phyloP scores from a whole-genome alignment of 1,139 yeast genomes.

The Kodamaea derodonti region DNA sequence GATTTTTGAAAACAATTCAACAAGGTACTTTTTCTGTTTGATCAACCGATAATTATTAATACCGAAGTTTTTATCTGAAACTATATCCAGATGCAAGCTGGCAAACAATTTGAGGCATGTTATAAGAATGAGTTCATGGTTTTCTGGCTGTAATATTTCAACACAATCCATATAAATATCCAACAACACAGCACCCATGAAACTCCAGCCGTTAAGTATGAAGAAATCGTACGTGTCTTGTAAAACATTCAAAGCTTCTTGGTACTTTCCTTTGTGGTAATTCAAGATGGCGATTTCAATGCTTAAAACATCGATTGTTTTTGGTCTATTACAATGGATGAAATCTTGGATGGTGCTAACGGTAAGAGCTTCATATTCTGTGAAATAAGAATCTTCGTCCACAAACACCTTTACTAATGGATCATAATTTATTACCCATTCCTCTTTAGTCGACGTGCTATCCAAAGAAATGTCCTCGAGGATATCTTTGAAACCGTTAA shows the following conservation, averaged over 20 bases:
- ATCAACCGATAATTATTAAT: slow-evolving; percentile 28
- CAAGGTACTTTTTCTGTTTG: slow-evolving; percentile 19
- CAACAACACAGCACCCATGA: slow-evolving; percentile 61
- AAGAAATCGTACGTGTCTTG: slow-evolving; percentile 68
- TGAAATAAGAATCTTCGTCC: slow-evolving; percentile 17
- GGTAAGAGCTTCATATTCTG: slow-evolving; percentile 35
- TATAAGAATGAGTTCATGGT: slow-evolving; percentile 19
- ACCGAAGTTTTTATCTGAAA: slow-evolving; percentile 17
- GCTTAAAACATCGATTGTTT: slow-evolving; percentile 70
- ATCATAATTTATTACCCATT: slow-evolving; percentile 9
- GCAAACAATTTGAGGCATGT: slow-evolving; percentile 35
- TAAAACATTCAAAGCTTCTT: slow-evolving; percentile 58
- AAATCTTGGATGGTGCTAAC: slow-evolving; percentile 43
- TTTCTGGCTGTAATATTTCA: slow-evolving; percentile 32
- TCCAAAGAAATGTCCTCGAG: slow-evolving; percentile 18
- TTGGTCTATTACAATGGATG: slow-evolving; percentile 45
- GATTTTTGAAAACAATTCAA: slow-evolving; percentile 21
- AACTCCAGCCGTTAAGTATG: slow-evolving; percentile 67
- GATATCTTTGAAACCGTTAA: slow-evolving; percentile 34
- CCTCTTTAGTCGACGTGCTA: slow-evolving; percentile 5
- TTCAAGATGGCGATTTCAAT: slow-evolving; percentile 78
- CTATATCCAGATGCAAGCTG: slow-evolving; percentile 17
- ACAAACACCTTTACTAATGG: slow-evolving; percentile 15
- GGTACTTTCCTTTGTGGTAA: slow-evolving; percentile 54
- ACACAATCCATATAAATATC: slow-evolving; percentile 69